These are phyloP conservation scores for Ophiostoma ulmi DNA, from an alignment of 2,329 filamentous ascomycete genomes.

Conservation along the genomic window DNA sequence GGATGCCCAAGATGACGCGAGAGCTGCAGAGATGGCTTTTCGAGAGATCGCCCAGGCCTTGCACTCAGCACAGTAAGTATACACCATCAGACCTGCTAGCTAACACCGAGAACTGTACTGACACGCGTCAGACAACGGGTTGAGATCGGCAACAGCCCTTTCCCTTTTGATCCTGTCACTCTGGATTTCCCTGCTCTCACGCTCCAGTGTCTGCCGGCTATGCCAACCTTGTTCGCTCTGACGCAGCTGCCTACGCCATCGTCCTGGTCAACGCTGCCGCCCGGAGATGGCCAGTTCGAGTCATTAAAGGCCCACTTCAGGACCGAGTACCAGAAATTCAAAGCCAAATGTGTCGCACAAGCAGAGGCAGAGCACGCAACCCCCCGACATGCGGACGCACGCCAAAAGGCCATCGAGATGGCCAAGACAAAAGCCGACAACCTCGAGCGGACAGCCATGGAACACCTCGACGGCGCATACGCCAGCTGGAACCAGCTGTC, in stretches of 20 bases:
- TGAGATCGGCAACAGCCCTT: conserved; percentile 52
- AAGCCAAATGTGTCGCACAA: conserved; percentile 46
- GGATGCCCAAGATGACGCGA: conserved; percentile 72
- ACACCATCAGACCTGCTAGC: background rate
- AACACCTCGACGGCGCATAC: conserved; percentile 74
- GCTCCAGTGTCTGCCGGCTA: conserved; percentile 72
- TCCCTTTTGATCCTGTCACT: conserved; percentile 78
- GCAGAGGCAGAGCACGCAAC: background rate
- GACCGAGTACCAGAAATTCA: conserved; percentile 62
- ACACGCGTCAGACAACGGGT: conserved; percentile 37
- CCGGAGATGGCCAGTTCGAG: conserved; percentile 66
- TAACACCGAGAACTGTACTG: background rate
- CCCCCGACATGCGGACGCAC: conserved; percentile 34
- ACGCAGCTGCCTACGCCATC: conserved; percentile 71
- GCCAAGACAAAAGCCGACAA: conserved; percentile 50
- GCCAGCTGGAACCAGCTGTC: conserved; percentile 67
- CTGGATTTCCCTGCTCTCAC: conserved; percentile 83
- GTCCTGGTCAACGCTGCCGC: conserved; percentile 77
- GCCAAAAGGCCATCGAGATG: conserved; percentile 42
- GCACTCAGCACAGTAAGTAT: conserved; percentile 70
- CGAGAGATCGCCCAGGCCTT: conserved; percentile 76
- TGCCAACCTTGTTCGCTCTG: conserved; percentile 75
- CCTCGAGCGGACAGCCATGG: conserved; percentile 63
- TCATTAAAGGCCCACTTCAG: conserved; percentile 63
- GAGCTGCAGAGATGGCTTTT: conserved; percentile 77